Conservation (phyloP, 2,329 filamentous ascomycete genomes). For the Scedosporium dehoogii region DNA sequence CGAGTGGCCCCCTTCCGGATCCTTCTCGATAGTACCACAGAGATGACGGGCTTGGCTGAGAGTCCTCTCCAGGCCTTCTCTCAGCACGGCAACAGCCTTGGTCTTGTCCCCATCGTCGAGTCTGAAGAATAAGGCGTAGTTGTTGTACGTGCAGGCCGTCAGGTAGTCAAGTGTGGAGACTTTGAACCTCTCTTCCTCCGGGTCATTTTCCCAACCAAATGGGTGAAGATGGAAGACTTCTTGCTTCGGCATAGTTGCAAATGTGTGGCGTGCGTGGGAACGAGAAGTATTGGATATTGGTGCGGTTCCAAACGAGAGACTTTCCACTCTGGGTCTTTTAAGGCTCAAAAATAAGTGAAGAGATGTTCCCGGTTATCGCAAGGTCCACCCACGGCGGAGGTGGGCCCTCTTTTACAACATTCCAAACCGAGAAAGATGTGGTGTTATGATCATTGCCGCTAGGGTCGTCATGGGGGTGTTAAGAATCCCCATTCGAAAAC, state of each 20-base stretch:
- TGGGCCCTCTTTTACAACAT: no score
- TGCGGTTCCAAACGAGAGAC: no score
- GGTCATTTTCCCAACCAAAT: constrained; percentile 25
- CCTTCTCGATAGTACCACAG: constrained; percentile 27
- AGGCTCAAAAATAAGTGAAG: no score
- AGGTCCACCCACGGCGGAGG: no score
- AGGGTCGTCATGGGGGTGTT: no score
- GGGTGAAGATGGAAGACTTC: constrained; percentile 22
- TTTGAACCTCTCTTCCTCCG: constrained; percentile 24
- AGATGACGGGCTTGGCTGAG: constrained; percentile 27
- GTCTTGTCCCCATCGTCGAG: constrained; percentile 21
- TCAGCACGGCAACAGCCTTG: constrained; percentile 17
- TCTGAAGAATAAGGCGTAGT: constrained; percentile 29
- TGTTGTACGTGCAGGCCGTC: constrained; percentile 22
- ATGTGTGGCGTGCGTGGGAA: neutral
- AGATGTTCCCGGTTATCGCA: no score
- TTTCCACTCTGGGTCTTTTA: no score
- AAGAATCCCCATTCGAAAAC: no score
- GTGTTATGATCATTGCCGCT: no score
- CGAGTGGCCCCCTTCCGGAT: constrained; percentile 23
- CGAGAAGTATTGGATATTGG: no score
- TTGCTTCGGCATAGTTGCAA: constrained; percentile 17
- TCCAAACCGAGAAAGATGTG: no score
- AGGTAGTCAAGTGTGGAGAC: constrained; percentile 27
- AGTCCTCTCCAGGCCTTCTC: constrained; percentile 24